A percentile compares a stretch with the other conserved stretches of the same genome.
phyloP scores from a whole-genome alignment of 441 rosid genomes.

The Adansonia gregorii region DNA sequence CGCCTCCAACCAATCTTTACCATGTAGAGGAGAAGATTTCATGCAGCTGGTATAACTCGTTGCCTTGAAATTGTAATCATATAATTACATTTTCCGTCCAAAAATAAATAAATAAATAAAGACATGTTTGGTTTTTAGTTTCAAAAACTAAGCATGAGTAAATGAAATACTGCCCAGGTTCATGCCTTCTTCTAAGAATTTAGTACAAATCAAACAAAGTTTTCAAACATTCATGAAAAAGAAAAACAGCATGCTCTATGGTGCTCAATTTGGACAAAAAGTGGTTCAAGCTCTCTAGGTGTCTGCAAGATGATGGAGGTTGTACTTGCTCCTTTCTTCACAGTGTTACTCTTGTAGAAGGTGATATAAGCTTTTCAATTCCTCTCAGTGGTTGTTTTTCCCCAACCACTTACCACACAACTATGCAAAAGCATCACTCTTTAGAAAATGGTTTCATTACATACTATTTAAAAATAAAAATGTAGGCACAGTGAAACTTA shows the following conservation, averaged over 20 bases:
- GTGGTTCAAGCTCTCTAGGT: too few relatives aligned
- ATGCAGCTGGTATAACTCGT: not conserved
- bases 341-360: not conserved
- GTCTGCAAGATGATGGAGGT: not conserved
- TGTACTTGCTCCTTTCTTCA: too few relatives aligned
- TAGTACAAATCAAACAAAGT: not conserved
- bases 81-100: too few relatives aligned
- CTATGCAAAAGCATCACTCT: not conserved
- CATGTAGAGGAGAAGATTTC: not conserved
- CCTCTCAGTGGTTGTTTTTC: not conserved
- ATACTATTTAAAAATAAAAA: not conserved
- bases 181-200: not conserved
- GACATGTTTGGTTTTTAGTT: not conserved
- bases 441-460: not conserved
- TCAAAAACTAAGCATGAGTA: not conserved
- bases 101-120: not conserved
- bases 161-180: not conserved
- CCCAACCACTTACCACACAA: not conserved
- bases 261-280: too few relatives aligned
- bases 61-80: not conserved
- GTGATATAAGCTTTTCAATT: not conserved
- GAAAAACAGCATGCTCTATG: too few relatives aligned
- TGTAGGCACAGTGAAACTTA: slow-evolving; percentile 24
- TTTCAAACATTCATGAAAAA: too few relatives aligned
- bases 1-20: not conserved